phyloP scores from a whole-genome alignment of 352 stramenopile species.

The Pythium dissotocum region DNA sequence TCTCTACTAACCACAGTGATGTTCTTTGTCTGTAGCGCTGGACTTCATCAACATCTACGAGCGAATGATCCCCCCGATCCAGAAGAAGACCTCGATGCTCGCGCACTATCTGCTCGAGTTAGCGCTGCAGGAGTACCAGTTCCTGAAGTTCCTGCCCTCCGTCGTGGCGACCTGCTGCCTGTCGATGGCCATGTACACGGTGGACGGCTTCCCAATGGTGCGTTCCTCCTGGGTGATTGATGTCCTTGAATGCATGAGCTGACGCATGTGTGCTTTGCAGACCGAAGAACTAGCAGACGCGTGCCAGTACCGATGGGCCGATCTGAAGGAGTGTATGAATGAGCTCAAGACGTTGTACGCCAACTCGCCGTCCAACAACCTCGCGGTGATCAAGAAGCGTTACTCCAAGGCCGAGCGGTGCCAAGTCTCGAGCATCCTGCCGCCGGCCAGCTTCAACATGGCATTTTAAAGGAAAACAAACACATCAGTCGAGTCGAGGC shows the following conservation, averaged over 20 bases:
- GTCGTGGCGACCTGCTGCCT: constrained; percentile 84
- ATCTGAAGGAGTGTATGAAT: constrained; percentile 83
- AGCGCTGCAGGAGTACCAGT: constrained; percentile 87
- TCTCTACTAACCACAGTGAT: background rate
- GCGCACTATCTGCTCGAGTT: constrained; percentile 89
- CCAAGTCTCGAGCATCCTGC: constrained; percentile 74
- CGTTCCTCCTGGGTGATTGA: constrained; percentile 1
- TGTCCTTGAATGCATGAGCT: background rate
- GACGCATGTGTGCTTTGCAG: constrained; percentile 31
- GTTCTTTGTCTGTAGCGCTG: constrained; percentile 42
- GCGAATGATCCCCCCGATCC: constrained; percentile 81
- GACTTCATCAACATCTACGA: constrained; percentile 92
- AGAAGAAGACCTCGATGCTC: constrained; percentile 85
- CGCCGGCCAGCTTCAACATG: constrained; percentile 80
- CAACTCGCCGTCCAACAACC: constrained; percentile 75
- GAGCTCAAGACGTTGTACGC: constrained; percentile 83
- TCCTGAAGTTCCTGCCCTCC: constrained; percentile 83
- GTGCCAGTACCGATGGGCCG: constrained; percentile 70
- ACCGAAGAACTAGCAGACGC: constrained; percentile 82
- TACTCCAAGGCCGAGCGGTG: constrained; percentile 85
- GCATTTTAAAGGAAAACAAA: constrained; percentile 51
- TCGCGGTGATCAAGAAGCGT: constrained; percentile 88
- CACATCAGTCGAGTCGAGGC: too few species aligned
- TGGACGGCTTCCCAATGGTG: constrained; percentile 84
- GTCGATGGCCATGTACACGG: constrained; percentile 85